Conservation (phyloP, 805 yeast species). For the Yamadazyma ubonensis region DNA sequence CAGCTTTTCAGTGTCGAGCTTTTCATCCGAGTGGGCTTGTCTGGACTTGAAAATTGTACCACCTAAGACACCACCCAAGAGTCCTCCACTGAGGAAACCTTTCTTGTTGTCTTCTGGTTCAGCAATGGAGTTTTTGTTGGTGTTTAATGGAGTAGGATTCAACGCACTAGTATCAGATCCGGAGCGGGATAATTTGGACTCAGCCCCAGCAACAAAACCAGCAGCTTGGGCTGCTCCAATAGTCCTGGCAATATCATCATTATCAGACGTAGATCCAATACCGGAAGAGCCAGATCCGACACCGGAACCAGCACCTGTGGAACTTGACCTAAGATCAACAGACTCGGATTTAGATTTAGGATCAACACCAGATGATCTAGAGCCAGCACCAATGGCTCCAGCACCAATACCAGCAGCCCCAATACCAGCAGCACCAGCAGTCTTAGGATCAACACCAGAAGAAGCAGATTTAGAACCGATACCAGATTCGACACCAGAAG, state of each 20-base stretch:
- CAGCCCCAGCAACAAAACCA: conserved; percentile 7
- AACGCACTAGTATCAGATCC: conserved; percentile 1
- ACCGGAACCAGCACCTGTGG: too few species aligned
- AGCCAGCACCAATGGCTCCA: conserved; percentile 2
- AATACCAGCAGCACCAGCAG: neutral
- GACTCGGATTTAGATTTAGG: neutral
- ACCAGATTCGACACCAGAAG: conserved; percentile 8
- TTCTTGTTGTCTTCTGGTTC: neutral
- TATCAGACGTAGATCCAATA: neutral
- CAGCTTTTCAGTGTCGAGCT: neutral
- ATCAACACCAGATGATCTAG: conserved; percentile 3
- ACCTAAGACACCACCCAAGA: conserved; percentile 9
- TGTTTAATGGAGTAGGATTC: conserved; percentile 6
- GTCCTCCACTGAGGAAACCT: conserved; percentile 6
- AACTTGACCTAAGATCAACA: too few species aligned
- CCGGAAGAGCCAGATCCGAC: too few species aligned
- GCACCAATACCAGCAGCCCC: neutral
- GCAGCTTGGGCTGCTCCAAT: conserved; percentile 13
- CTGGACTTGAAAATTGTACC: conserved; percentile 5
- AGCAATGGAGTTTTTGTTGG: neutral
- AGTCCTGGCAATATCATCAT: conserved; percentile 6
- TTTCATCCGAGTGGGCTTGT: conserved; percentile 5
- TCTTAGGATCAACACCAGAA: neutral
- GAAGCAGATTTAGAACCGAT: neutral
- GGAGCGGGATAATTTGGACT: neutral